Conservation (phyloP, 1,284 basidiomycete genomes). For the Cystobasidium pallidum region DNA sequence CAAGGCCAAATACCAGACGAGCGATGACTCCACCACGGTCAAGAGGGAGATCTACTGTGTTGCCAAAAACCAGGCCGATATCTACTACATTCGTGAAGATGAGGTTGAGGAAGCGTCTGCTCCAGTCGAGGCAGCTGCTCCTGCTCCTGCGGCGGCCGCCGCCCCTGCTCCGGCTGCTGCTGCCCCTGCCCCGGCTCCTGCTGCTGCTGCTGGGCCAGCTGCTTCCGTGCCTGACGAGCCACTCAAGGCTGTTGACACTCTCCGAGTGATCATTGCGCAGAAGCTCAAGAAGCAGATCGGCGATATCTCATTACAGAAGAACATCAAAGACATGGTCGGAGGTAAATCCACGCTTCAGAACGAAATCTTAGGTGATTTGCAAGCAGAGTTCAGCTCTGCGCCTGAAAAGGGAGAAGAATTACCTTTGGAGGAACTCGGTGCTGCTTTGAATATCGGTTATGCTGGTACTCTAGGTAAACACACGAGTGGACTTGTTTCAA, state of each 20-base stretch:
- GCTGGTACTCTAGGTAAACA: slow-evolving; percentile 90
- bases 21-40: slow-evolving; percentile 81
- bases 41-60: slow-evolving; percentile 85
- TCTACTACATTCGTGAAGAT: slow-evolving; percentile 97
- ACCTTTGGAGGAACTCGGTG: slow-evolving; percentile 90
- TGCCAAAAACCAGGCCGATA: slow-evolving; percentile 92
- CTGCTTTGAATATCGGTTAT: slow-evolving; percentile 79
- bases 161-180: slow-evolving; percentile 60
- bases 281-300: slow-evolving; percentile 94
- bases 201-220: slow-evolving; percentile 65
- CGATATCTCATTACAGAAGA: slow-evolving; percentile 88
- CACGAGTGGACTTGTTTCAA: slow-evolving; percentile 86
- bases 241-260: slow-evolving; percentile 86
- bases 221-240: slow-evolving; percentile 84
- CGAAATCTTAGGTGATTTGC: slow-evolving; percentile 53
- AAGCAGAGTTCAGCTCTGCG: slow-evolving; percentile 64
- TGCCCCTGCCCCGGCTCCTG: slow-evolving; percentile 60
- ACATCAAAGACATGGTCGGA: slow-evolving; percentile 96
- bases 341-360: slow-evolving; percentile 86
- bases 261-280: slow-evolving; percentile 88
- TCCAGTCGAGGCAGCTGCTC: slow-evolving; percentile 54
- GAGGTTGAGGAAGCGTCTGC: slow-evolving; percentile 64
- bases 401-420: slow-evolving; percentile 98
- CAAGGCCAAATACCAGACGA: slow-evolving; percentile 92
- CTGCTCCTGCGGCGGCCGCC: slow-evolving; percentile 57